Percentiles rank a stretch among this genome's conserved stretches.
Conservation (phyloP, 345 rosid species). For the Eucalyptus pauciflora region DNA sequence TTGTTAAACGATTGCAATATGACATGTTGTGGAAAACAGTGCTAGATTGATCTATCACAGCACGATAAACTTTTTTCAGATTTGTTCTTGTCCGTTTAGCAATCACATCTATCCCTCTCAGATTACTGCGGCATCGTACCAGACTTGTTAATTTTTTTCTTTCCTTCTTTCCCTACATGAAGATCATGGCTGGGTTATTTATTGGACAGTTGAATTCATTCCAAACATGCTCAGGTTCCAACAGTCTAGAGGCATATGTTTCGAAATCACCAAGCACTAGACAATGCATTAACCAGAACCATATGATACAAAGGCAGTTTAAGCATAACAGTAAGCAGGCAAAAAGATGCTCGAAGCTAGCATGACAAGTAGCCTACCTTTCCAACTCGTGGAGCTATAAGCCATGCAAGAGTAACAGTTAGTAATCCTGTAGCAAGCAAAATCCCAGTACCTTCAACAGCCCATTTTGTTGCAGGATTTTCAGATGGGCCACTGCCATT, state of each 20-base stretch:
- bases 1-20: background rate
- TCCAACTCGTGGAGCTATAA: conserved; percentile 96
- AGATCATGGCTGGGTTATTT: background rate
- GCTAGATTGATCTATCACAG: background rate
- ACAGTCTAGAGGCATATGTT: background rate
- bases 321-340: background rate
- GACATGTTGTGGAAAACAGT: background rate
- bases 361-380: conserved; percentile 33
- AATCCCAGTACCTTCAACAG: conserved; percentile 93
- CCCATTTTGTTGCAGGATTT: conserved; percentile 84
- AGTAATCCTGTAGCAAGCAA: conserved; percentile 87
- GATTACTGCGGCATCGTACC: background rate
- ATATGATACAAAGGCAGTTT: background rate
- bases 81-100: background rate
- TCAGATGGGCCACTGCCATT: conserved; percentile 44
- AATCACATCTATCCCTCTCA: background rate
- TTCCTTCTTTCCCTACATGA: background rate
- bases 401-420: conserved; percentile 91
- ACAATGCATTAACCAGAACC: background rate
- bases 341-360: background rate
- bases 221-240: background rate
- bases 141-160: background rate
- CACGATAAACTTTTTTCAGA: background rate
- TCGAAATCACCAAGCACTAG: background rate
- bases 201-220: background rate